A percentile compares a stretch with the other conserved stretches of the same genome.
Evolutionary conservation across 306 rosid genomes (phyloP).

Genomic region (Cicer chorassanicum): DNA sequence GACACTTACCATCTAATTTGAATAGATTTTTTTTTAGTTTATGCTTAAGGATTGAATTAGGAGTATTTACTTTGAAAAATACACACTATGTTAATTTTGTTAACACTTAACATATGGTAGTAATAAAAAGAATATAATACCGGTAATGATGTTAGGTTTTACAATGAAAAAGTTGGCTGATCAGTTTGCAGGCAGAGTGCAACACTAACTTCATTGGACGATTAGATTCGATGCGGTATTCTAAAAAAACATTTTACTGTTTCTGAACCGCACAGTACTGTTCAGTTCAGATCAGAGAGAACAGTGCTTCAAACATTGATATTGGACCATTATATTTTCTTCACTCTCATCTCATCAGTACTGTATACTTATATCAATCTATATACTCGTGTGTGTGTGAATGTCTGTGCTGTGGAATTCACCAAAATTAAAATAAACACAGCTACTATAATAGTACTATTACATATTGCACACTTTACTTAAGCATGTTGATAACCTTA

Average conservation of each 20-base stretch:
- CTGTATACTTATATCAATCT: no score
- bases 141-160: neutral
- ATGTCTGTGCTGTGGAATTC: constrained; percentile 42
- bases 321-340: constrained; percentile 50
- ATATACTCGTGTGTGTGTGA: constrained; percentile 7
- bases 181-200: constrained; percentile 4
- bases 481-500: neutral
- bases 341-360: neutral
- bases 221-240: constrained; percentile 45
- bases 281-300: constrained; percentile 55
- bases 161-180: constrained; percentile 1
- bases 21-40: no score
- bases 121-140: neutral
- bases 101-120: no score
- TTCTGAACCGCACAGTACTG: constrained; percentile 54
- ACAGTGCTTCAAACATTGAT: constrained; percentile 55
- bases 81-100: no score
- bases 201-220: constrained; percentile 37
- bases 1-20: no score
- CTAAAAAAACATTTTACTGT: constrained; percentile 46
- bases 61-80: no score
- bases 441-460: neutral
- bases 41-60: no score
- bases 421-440: constrained; percentile 36
- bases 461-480: constrained; percentile 41